Base-by-base conservation (phyloP, 768 basidiomycete genomes). In the Agaricus blazei region DNA sequence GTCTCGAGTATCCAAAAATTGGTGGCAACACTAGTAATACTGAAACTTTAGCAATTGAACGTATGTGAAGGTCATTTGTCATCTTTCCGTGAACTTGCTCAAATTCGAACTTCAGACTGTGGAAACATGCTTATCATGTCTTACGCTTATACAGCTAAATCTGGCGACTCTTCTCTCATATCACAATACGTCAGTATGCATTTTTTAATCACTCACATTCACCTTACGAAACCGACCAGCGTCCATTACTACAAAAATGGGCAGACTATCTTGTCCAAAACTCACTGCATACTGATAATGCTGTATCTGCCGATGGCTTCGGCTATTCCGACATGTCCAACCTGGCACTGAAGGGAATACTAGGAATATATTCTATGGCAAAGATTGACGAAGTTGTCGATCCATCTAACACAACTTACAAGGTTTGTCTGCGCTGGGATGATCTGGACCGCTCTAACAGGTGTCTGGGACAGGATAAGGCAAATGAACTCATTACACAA, bases 71-170 rank as follows among this genome's bases (percentile, higher is more conserved):
- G 12, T 23, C 14, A n/a, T 11, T 29, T 27, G n/a, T 15, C 9
- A 5, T 19, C 6, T 24, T 37, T 19, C 38, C 34, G 11, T 7
- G 15, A 28, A 12, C 14, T 38, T 7, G 41, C 15, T 55, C 31
- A 19, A 2, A 6, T 27, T 6, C 3, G n/a, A 23, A 19, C 19
- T 19, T 19, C 11, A 82, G 82, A 82, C 63, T 77, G 76, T 41
- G 81, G 79, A 24, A 83, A 79, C 60, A 82, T 83, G 80, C 68
- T 85, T 5, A 80, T 83, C 61, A 79, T 83, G 76, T 70, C 75
- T 9, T 67, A 79, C 47, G 78, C 76, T 37, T 65, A 71, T 52
- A 68, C 67, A 1, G 59, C 57, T 9, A 64, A 60, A 9, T 64
- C 67, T 4, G 68, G 68, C 4, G 68, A 71, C 44, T 65, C 62